phyloP scores from a whole-genome alignment of 495 filamentous ascomycete species.

The Ascobolus immersus region DNA sequence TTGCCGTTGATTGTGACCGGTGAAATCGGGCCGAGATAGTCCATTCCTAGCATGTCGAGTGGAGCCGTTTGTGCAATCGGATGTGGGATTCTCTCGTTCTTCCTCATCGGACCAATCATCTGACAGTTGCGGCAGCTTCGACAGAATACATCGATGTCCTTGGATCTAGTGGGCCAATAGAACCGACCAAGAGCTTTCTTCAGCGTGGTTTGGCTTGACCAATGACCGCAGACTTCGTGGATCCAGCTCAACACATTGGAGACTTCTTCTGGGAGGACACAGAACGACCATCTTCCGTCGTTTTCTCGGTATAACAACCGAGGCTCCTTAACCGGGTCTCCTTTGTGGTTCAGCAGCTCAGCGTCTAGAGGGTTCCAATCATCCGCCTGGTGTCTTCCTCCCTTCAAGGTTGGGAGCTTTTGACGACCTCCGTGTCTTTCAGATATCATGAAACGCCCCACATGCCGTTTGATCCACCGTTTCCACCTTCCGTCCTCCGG shows the following conservation, averaged over 20 bases:
- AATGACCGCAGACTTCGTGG: constrained; percentile 1
- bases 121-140: neutral
- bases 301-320: neutral
- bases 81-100: neutral
- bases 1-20: neutral
- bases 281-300: neutral
- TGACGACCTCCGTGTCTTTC: no score
- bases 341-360: no score
- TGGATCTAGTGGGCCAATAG: neutral
- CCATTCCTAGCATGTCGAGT: constrained; percentile 2
- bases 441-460: no score
- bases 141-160: neutral
- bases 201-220: neutral
- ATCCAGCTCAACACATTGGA: neutral
- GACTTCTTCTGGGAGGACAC: neutral
- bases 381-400: no score
- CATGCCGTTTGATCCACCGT: no score
- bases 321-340: no score
- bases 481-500: no score
- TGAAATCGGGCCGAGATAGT: constrained; percentile 1
- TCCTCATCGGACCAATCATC: neutral
- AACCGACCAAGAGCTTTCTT: neutral
- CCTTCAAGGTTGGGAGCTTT: no score
- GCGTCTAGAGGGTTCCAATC: no score
- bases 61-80: neutral